Base-by-base conservation (phyloP, 2,329 filamentous ascomycete genomes). In the Alternaria viburni region DNA sequence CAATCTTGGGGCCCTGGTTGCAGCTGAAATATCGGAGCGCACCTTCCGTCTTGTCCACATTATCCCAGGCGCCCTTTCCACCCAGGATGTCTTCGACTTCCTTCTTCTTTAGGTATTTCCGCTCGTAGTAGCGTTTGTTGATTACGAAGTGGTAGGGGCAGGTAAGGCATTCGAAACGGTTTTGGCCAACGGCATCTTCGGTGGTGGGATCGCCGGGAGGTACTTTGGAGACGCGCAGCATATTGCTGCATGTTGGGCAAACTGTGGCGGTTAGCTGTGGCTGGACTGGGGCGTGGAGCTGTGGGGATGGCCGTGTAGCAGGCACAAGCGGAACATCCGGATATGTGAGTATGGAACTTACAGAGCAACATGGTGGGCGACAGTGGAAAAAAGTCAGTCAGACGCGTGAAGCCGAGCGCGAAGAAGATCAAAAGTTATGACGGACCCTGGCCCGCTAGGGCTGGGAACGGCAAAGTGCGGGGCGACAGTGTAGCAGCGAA, bases 111-210 rank as follows among this genome's bases (percentile, higher is more conserved):
- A 96, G 93, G 28, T 80, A 79, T 69, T 91, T 91, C 72, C 92
- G 91, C 75, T 97, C 93, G 82, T 89, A 97, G 81, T 93, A 91
- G 64, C 90, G 88, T 74, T 90, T 87, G 69, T 90, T 89, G 75
- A 98, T 90, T 61, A 91, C 84, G 81, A 93, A 93, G 79, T 96
- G 90, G 84, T 97, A 99, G 5, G 96, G 95, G 74, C 96, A 99
- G 61, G 93, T 97, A 62, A 93, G 92, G 83, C 96, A 99, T 82
- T 97, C 93, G 81, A 98, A 93, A 61, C 93, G 91, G 84, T 97
- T 97, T 49, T 82, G 79, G 64, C 81, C 82, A 19, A 74, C 73
- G 62, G 77, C 72, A 19, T 78, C 69, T 61, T 79, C 79, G 55
- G 68, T 73, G 9, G 74, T 75, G 44, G 82, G 81, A 54, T 81